phyloP scores from a whole-genome alignment of 345 rosid genomes.

The Camelina sativa region DNA sequence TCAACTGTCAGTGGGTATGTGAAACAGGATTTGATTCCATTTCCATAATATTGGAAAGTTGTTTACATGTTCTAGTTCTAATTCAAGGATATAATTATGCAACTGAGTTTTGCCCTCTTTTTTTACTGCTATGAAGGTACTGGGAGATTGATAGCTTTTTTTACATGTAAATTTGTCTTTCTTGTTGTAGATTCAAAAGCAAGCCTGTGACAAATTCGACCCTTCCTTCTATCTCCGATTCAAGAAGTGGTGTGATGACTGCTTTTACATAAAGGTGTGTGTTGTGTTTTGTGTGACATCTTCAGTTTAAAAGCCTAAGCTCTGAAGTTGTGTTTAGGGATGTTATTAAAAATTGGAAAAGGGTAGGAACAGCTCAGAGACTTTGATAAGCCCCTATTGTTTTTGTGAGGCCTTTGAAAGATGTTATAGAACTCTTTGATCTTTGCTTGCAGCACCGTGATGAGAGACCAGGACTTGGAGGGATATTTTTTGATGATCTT shows the following conservation, averaged over 20 bases:
- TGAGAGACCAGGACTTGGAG: slow-evolving; percentile 98
- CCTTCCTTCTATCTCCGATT: slow-evolving; percentile 49
- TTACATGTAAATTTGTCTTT: too few relatives aligned
- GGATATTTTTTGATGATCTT: slow-evolving; percentile 96
- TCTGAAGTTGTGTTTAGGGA: not conserved
- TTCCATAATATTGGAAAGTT: not conserved
- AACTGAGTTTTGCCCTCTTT: slow-evolving; percentile 12
- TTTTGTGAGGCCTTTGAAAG: slow-evolving; percentile 7
- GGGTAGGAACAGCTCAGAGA: not conserved
- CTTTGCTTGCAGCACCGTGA: slow-evolving; percentile 71
- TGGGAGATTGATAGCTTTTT: slow-evolving; percentile 55
- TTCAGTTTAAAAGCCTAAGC: slow-evolving; percentile 10
- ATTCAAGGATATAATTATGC: slow-evolving; percentile 1
- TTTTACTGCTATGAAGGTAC: slow-evolving; percentile 87
- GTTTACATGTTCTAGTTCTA: not conserved
- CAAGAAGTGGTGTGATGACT: slow-evolving; percentile 98
- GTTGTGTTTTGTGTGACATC: slow-evolving; percentile 13
- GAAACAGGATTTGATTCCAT: slow-evolving; percentile 7
- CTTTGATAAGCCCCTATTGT: slow-evolving; percentile 2
- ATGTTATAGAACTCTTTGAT: slow-evolving; percentile 7
- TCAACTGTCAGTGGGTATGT: slow-evolving; percentile 97
- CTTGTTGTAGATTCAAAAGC: too few relatives aligned
- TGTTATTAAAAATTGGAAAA: not conserved
- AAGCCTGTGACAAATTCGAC: too few relatives aligned
- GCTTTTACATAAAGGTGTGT: slow-evolving; percentile 85